phyloP scores from a whole-genome alignment of 352 stramenopile genomes.

The Pythium sukuiense region DNA sequence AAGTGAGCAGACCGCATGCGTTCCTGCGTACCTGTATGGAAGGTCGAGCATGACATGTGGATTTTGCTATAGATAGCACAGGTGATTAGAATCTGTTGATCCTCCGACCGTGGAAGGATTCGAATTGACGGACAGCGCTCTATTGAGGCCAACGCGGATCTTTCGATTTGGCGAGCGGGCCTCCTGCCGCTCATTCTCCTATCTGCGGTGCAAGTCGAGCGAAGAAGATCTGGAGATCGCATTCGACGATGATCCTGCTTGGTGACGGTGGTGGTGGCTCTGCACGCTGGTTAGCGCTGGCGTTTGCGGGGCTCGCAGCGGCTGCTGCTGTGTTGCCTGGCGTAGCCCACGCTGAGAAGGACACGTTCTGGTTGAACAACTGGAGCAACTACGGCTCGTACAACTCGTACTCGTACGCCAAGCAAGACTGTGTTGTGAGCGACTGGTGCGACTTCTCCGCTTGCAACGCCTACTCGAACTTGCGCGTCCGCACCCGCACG shows the following conservation, averaged over 20 bases:
- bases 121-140: neutral
- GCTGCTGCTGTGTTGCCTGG: neutral
- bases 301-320: neutral
- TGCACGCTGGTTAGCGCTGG: neutral
- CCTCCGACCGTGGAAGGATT: neutral
- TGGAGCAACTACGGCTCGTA: conserved; percentile 2
- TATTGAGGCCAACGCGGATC: conserved; percentile 9
- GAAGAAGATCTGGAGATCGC: neutral
- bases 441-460: conserved; percentile 11
- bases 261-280: neutral
- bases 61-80: neutral
- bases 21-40: neutral
- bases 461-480: conserved; percentile 16
- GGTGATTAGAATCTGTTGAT: neutral
- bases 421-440: conserved; percentile 27
- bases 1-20: too few relatives aligned
- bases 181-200: conserved; percentile 1
- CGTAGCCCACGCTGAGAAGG: neutral
- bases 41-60: neutral
- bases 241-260: neutral
- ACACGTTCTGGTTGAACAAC: conserved; percentile 1
- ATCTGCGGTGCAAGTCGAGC: neutral
- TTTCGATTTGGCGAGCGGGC: neutral
- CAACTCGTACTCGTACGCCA: conserved; percentile 7
- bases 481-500: conserved; percentile 16